phyloP scores from a whole-genome alignment of 2,329 filamentous ascomycete species.

The Xylaria sp. region DNA sequence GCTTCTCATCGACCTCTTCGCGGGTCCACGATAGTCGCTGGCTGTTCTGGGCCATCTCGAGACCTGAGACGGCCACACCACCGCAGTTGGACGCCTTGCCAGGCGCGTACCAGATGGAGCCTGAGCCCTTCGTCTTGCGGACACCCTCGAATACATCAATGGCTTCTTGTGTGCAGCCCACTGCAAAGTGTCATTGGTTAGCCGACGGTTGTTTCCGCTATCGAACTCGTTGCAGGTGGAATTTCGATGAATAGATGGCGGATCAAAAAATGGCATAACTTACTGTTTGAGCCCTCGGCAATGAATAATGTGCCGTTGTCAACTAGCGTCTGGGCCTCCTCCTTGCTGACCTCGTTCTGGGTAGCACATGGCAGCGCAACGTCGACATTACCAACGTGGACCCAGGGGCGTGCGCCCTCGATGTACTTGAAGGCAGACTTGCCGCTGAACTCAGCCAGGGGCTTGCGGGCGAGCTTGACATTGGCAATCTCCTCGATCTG shows the following conservation, averaged over 20 bases:
- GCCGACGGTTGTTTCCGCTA: not conserved
- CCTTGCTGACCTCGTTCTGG: constrained; percentile 94
- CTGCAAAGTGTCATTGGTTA: constrained; percentile 6
- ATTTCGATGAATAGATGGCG: not conserved
- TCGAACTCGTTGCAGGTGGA: not conserved
- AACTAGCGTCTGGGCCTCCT: constrained; percentile 85
- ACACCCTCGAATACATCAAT: constrained; percentile 90
- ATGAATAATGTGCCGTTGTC: constrained; percentile 80
- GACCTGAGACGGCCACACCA: constrained; percentile 93
- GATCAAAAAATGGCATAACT: not conserved
- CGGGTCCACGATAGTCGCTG: constrained; percentile 80
- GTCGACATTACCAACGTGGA: constrained; percentile 86
- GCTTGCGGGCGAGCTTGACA: constrained; percentile 86
- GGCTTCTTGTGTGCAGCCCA: constrained; percentile 96
- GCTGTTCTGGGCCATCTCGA: constrained; percentile 99
- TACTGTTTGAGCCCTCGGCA: constrained; percentile 91
- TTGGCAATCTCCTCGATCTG: constrained; percentile 79
- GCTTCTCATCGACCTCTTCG: constrained; percentile 89
- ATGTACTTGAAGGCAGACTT: constrained; percentile 77
- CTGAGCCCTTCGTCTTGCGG: constrained; percentile 68
- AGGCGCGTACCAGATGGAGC: constrained; percentile 91
- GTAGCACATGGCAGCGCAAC: constrained; percentile 92
- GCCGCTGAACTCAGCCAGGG: constrained; percentile 74
- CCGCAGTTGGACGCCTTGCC: constrained; percentile 98
- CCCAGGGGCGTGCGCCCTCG: constrained; percentile 87